A percentile compares a stretch with the other conserved stretches of the same genome.
Conservation (phyloP, 78 protist species). For the Dictyostelium capitatum region DNA sequence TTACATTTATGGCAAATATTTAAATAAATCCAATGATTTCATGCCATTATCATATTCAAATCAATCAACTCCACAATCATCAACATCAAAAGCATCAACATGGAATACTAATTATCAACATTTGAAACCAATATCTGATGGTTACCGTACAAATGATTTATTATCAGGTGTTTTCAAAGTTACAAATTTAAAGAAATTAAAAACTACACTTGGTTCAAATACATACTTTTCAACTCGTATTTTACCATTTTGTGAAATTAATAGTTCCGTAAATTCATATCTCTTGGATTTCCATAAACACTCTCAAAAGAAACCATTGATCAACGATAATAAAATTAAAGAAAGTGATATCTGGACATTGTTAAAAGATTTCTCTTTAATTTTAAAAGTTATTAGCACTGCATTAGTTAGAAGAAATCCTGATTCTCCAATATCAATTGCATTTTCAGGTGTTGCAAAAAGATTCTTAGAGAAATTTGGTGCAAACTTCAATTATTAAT, state of each 20-base stretch:
- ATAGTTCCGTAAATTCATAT: not conserved
- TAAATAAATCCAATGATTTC: not conserved
- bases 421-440: constrained; percentile 1
- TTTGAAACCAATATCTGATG: not conserved
- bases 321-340: not conserved
- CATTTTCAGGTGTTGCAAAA: constrained; percentile 7
- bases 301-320: constrained; percentile 12
- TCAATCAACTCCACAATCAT: not conserved
- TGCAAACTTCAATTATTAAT: not conserved
- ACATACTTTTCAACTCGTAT: not conserved
- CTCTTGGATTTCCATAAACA: constrained; percentile 45
- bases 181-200: not conserved
- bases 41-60: not conserved
- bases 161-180: constrained; percentile 6
- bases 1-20: not conserved
- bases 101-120: not conserved
- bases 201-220: not conserved
- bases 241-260: constrained; percentile 14
- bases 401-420: not conserved
- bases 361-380: constrained; percentile 22
- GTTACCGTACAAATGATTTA: not conserved
- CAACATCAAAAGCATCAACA: not conserved
- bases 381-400: constrained; percentile 18
- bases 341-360: constrained; percentile 16
- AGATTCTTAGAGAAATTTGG: not conserved